Percentiles rank a stretch among this genome's conserved stretches.
Conservation (phyloP, 257 asterid genomes). For the Solanum piurae region DNA sequence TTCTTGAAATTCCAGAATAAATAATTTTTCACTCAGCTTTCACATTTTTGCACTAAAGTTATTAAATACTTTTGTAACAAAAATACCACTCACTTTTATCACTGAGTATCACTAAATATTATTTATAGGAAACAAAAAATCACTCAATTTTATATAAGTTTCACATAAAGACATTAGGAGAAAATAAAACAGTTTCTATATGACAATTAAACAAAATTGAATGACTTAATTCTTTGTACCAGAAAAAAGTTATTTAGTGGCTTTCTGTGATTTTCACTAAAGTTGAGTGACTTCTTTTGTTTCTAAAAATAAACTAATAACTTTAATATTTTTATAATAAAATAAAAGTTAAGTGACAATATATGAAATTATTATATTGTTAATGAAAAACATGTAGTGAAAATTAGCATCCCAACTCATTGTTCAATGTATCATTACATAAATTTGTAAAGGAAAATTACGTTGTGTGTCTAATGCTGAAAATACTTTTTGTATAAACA, state of each 20-base stretch:
- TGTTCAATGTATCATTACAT: no score
- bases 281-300: neutral
- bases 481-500: no score
- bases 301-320: no score
- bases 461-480: no score
- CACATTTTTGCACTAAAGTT: neutral
- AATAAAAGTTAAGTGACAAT: neutral
- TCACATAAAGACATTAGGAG: neutral
- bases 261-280: neutral
- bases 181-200: neutral
- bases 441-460: no score
- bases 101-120: neutral
- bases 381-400: neutral
- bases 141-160: neutral
- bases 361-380: neutral
- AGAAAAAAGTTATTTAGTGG: neutral
- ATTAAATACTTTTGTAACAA: no score
- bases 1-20: neutral
- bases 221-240: neutral
- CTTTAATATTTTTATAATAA: no score
- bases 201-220: neutral
- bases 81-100: no score
- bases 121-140: neutral
- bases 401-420: neutral
- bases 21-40: neutral